phyloP scores from a whole-genome alignment of 2,329 filamentous ascomycete genomes.

The Geosmithia morbida region DNA sequence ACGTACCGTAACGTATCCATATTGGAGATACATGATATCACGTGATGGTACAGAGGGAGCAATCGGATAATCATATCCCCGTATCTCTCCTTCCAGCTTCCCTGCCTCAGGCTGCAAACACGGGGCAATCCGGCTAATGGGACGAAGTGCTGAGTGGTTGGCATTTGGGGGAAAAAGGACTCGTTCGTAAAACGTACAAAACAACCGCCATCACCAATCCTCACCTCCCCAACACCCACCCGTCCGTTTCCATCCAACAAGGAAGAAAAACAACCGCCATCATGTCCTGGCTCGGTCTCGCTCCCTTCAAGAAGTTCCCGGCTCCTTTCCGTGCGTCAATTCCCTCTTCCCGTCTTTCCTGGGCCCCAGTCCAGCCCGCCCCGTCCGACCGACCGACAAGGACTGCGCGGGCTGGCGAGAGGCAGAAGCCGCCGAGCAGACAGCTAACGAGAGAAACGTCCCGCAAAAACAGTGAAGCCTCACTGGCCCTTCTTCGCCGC shows the following conservation, averaged over 20 bases:
- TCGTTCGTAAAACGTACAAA: constrained; percentile 19
- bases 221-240: constrained; percentile 12
- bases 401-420: too few relatives aligned
- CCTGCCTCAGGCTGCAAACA: constrained; percentile 12
- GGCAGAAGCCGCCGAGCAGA: too few relatives aligned
- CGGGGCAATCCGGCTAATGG: constrained; percentile 14
- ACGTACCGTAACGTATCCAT: too few relatives aligned
- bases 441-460: not conserved
- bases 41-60: too few relatives aligned
- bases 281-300: constrained; percentile 60
- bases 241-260: constrained; percentile 10
- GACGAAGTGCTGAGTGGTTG: constrained; percentile 17
- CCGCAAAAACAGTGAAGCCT: constrained; percentile 52
- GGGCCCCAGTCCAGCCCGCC: not conserved
- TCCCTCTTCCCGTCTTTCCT: constrained; percentile 5
- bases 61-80: not conserved
- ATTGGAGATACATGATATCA: too few relatives aligned
- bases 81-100: not conserved
- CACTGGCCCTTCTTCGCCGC: constrained; percentile 90
- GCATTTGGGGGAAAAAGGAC: constrained; percentile 20
- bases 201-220: constrained; percentile 18
- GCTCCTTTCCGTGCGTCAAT: constrained; percentile 59
- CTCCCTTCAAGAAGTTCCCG: constrained; percentile 64
- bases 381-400: not conserved
- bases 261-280: too few relatives aligned